Conservation (phyloP, 2,329 filamentous ascomycete species). For the Cryphonectria radicalis region DNA sequence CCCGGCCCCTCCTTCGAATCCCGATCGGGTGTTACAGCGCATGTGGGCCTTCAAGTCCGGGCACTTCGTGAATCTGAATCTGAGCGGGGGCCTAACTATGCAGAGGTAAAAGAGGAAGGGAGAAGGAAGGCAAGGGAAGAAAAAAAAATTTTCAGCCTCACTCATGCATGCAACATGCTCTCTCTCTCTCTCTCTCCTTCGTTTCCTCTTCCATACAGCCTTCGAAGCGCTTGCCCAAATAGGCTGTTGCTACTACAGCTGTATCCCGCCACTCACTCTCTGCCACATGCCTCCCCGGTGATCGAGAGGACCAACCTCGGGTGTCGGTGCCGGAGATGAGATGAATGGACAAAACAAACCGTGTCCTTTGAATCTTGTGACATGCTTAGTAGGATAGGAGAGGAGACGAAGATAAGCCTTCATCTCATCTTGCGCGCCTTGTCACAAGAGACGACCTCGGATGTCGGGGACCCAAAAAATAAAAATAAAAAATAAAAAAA, state of each 20-base stretch:
- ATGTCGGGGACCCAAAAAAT: not conserved
- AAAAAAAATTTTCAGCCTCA: not conserved
- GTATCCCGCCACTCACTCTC: not conserved
- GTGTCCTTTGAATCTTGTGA: not conserved
- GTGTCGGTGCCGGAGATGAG: not conserved
- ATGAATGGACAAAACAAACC: not conserved
- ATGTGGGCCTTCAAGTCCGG: slow-evolving; percentile 3
- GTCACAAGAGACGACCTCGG: not conserved
- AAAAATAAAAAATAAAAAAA: too few relatives aligned
- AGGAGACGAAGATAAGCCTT: too few relatives aligned
- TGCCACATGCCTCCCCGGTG: not conserved
- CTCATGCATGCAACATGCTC: not conserved
- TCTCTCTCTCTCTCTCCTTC: not conserved
- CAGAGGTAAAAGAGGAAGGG: not conserved
- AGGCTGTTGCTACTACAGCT: slow-evolving; percentile 3
- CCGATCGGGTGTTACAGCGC: slow-evolving; percentile 22
- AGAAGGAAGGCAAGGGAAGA: too few relatives aligned
- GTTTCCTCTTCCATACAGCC: not conserved
- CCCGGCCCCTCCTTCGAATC: slow-evolving; percentile 6
- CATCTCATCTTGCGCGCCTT: not conserved
- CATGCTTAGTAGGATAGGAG: too few relatives aligned
- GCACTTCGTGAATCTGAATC: not conserved
- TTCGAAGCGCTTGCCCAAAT: slow-evolving; percentile 6
- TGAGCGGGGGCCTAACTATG: not conserved
- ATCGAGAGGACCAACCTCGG: not conserved